A percentile compares a stretch with the other conserved stretches of the same genome.
These are phyloP conservation scores for Skeletonema menzelii DNA, from an alignment of 108 stramenopile genomes.

Conservation along the genomic window DNA sequence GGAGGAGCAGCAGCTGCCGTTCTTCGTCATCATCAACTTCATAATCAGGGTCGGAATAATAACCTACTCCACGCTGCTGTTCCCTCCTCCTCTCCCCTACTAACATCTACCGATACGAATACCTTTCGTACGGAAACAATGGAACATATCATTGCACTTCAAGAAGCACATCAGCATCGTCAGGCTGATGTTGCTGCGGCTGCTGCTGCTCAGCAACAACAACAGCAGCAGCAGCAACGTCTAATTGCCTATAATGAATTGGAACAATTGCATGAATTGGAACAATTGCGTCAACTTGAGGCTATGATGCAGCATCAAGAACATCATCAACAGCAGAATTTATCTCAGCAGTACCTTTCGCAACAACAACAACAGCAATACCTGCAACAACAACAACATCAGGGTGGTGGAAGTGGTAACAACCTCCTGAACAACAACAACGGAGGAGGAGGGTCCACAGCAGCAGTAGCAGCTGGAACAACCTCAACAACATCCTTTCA, in stretches of 20 bases:
- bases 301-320: background rate
- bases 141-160: background rate
- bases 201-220: background rate
- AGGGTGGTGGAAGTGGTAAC: background rate
- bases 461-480: too few species aligned
- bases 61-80: too few species aligned
- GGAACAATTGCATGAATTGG: background rate
- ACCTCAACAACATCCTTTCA: too few species aligned
- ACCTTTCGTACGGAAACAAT: background rate
- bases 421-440: too few species aligned
- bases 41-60: background rate
- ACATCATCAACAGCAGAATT: background rate
- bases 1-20: background rate
- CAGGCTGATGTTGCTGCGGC: background rate
- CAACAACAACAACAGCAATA: background rate
- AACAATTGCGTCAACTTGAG: background rate
- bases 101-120: too few species aligned
- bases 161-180: background rate
- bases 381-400: background rate
- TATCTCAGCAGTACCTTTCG: background rate
- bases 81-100: background rate
- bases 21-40: background rate
- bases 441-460: too few species aligned
- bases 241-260: background rate
- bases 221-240: background rate